Base-by-base conservation (phyloP, 2,329 filamentous ascomycete species). In the Apiospora aurea region DNA sequence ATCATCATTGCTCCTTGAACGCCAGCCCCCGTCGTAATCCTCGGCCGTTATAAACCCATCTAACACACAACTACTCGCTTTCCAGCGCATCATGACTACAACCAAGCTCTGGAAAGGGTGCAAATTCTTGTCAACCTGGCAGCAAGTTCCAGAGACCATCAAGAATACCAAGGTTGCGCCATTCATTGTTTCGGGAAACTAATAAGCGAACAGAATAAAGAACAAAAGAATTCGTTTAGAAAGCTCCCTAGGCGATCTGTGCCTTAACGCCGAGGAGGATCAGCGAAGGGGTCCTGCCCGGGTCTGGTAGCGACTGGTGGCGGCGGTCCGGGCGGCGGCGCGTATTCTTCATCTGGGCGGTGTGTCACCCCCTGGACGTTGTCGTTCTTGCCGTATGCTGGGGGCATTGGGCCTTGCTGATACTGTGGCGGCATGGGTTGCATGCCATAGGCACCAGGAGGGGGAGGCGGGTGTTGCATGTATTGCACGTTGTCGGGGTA, bases 401-500 rank as follows among this genome's bases (percentile, higher is more conserved):
- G 81, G 21, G 70, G 26, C 69, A 46, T 89, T 71, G 89, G 88
- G 41, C 87, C 82, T 75, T 83, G 86, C 7, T 87, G 87, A 78
- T 91, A 91, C 70, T 89, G 85, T 24, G 87, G 87, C 69, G 87
- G 87, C 83, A 88, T 85, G 70, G 84, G 76, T 73, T 88, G 81
- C 87, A 90, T 89, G 74, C 83, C 83, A 76, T 86, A 85, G 71
- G 84, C 80, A 11, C 57, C 57, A 14, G 57, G 34, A 53, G 82
- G 80, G 70, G 73, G 69, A 38, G 76, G 74, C 70, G 80, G 78
- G 76, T 87, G 87, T 71, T 77, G 81, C 72, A 75, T 81, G 77
- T 83, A 86, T 71, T 77, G 79, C 38, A 81, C 79, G n/a, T 82
- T 80, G 24, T 82, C 80, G 24, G 84, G 84, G 72, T 83, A 83